A percentile compares a stretch with the other conserved stretches of the same genome.
Conservation (phyloP, 495 filamentous ascomycete genomes). For the Venustampulla echinocandica region DNA sequence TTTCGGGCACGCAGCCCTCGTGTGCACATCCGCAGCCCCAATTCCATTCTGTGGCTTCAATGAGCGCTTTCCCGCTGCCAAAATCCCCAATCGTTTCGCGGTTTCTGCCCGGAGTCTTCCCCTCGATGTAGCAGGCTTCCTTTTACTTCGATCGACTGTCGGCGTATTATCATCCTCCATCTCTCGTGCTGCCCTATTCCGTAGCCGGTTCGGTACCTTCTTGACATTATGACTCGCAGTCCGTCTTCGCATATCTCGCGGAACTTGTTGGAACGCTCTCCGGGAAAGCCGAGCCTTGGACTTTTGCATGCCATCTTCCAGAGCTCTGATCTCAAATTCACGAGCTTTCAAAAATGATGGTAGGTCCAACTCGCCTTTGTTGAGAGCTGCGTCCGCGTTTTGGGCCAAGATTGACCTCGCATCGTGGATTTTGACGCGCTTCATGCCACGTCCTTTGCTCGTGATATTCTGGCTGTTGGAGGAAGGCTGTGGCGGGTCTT, state of each 20-base stretch:
- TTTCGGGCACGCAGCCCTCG: constrained; percentile 41
- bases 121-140: constrained; percentile 58
- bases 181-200: constrained; percentile 62
- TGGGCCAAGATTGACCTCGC: constrained; percentile 68
- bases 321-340: constrained; percentile 78
- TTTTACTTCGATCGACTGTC: constrained; percentile 59
- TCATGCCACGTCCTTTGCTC: constrained; percentile 29
- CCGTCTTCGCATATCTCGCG: constrained; percentile 70
- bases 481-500: constrained; percentile 12
- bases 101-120: constrained; percentile 75
- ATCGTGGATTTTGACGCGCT: constrained; percentile 59
- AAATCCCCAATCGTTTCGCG: constrained; percentile 58
- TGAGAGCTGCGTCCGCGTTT: constrained; percentile 58
- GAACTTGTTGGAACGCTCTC: constrained; percentile 84
- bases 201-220: constrained; percentile 72
- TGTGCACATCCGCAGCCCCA: constrained; percentile 7
- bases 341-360: constrained; percentile 72
- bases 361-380: constrained; percentile 71
- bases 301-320: constrained; percentile 68
- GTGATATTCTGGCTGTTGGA: constrained; percentile 9
- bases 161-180: constrained; percentile 92
- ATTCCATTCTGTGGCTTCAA: constrained; percentile 39
- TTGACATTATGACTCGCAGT: constrained; percentile 95
- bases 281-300: constrained; percentile 58
- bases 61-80: constrained; percentile 50